Percentiles rank a stretch among this genome's conserved stretches.
Conservation (phyloP, 148 eudicot genomes). For the Suaeda aralocaspica region DNA sequence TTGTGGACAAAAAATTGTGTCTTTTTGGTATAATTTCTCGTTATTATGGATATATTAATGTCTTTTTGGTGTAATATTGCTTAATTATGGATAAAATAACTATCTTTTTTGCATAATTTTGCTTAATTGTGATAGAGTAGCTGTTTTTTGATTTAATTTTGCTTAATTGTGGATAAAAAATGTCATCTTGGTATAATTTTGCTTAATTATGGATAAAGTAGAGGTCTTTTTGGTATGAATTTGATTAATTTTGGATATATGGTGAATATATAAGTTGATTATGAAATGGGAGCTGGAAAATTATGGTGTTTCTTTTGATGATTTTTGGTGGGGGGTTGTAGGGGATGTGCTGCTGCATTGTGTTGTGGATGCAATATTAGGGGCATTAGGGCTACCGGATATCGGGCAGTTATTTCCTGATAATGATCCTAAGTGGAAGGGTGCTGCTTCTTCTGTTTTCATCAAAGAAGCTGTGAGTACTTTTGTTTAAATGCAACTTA, state of each 20-base stretch:
- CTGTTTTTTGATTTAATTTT: not conserved
- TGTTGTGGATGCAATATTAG: conserved; percentile 97
- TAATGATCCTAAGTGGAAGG: conserved; percentile 97
- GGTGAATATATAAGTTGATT: not conserved
- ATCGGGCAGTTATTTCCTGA: conserved; percentile 96
- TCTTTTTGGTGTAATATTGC: no score
- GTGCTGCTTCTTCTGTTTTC: conserved; percentile 87
- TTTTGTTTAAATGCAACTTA: conserved; percentile 3
- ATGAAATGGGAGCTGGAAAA: not conserved
- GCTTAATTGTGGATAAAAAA: no score
- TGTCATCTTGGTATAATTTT: not conserved
- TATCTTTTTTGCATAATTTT: no score
- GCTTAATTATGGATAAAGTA: no score
- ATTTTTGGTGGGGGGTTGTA: conserved; percentile 18
- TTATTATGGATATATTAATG: no score
- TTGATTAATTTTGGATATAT: not conserved
- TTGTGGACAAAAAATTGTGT: no score
- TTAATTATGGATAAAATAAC: no score
- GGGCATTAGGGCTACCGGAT: conserved; percentile 95
- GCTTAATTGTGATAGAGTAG: not conserved
- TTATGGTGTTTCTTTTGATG: not conserved
- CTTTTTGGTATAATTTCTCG: no score
- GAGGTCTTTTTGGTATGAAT: not conserved
- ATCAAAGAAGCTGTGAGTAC: conserved; percentile 87
- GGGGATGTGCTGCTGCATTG: conserved; percentile 98